These are phyloP conservation scores for Straminergon stramineum DNA, from an alignment of 225 moss, liverwort and hornwort genomes.

Conservation along the genomic window DNA sequence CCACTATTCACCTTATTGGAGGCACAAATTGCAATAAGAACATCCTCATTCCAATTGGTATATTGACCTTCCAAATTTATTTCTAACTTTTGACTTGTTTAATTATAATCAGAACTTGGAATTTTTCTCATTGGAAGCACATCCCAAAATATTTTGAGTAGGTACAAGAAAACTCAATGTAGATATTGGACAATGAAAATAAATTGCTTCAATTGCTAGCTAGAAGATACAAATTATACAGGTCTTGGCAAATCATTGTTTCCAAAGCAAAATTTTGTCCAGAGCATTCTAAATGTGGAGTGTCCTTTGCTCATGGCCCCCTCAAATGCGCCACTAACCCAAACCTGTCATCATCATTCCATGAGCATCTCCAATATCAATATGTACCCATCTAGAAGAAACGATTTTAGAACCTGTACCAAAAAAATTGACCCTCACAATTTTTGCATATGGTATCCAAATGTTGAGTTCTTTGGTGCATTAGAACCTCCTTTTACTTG, in stretches of 20 bases:
- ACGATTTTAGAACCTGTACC: neutral
- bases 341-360: too few relatives aligned
- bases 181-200: neutral
- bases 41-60: neutral
- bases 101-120: neutral
- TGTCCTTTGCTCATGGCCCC: too few relatives aligned
- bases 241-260: neutral
- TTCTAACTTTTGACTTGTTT: neutral
- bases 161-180: neutral
- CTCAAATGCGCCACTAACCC: too few relatives aligned
- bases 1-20: fast-evolving
- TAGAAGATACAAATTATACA: neutral
- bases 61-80: neutral
- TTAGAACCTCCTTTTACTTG: neutral
- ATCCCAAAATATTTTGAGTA: too few relatives aligned
- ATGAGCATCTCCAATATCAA: neutral
- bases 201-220: neutral
- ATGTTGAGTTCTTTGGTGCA: neutral
- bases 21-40: too few relatives aligned
- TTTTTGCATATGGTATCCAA: neutral
- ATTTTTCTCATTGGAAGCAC: fast-evolving
- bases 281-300: neutral
- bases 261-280: neutral
- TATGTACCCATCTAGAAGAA: neutral
- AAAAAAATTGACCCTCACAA: neutral